Evolutionary conservation across 768 basidiomycete genomes (phyloP), one percentile per base, ranked within the genome.

Genomic region (Tylopilus subfusipes): DNA sequence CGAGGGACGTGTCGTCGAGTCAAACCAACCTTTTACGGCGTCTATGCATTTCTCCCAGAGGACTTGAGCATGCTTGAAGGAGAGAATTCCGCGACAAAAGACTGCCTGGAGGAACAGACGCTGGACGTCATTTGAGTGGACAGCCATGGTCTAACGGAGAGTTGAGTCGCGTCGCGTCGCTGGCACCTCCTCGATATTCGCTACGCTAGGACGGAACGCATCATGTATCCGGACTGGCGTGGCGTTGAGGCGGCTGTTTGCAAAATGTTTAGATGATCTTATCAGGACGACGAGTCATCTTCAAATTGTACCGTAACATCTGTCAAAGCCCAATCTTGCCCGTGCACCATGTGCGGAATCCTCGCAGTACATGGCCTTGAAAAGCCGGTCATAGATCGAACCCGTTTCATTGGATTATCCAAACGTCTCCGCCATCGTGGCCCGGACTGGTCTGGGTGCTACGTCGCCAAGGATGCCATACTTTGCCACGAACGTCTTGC

Each of bases 391-490:
- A 71, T 73, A 22, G 86, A 87, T 62, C 80, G 95, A 58, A 77
- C 86, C 42, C 82, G 77, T 52, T 88, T 85, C 65, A 85, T 98
- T 53, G 86, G 91, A 4, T 80, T 90, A 63, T 93, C 93, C 12
- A 97, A 93, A 74, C 85, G 84, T 58, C 85, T 92, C 56, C 82
- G 96, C 48, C 95, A 97, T 68, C 86, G 95, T 58, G 97, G 97
- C 14, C 97, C 97, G 12, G 97, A 99, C 73, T 99, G 97, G 97
- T 94, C 93, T 14, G 97, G 97, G 27, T 96, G 92, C 74, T 88
- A 84, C 71, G 89, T 94, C 58, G 90, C 90, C 42, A 83, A 85
- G 70, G 79, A 86, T 48, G 79, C 82, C 39, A 82, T 97, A 54
- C 83, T 99, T 58, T 90, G 90, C 31, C 97, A 99, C 63, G 97